Evolutionary conservation across 2,329 filamentous ascomycete genomes (phyloP).

Genomic region (Penicillium hesseltinei): DNA sequence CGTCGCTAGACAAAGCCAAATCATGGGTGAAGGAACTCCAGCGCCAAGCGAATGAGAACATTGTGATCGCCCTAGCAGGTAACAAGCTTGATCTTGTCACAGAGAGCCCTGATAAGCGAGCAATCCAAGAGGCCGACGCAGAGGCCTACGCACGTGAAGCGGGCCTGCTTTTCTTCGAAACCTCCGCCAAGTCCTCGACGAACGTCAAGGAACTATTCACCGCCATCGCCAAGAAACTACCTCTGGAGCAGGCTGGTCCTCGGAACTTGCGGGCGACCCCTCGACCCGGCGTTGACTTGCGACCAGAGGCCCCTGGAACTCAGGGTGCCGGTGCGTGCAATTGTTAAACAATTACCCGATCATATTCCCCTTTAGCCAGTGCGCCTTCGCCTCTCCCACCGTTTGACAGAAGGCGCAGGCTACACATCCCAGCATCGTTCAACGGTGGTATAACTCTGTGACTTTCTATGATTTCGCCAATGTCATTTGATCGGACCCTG

Average conservation of each 20-base stretch:
- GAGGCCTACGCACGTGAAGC: constrained; percentile 94
- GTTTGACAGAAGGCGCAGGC: not conserved
- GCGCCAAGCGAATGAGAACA: constrained; percentile 98
- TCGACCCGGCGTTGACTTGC: constrained; percentile 65
- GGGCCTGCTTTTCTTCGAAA: constrained; percentile 95
- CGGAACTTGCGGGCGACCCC: constrained; percentile 71
- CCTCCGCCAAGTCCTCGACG: constrained; percentile 93
- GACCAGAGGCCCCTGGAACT: constrained; percentile 60
- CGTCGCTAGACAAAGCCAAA: constrained; percentile 97
- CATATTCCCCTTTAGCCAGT: not conserved
- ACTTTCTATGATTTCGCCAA: constrained; percentile 12
- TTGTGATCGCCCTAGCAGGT: constrained; percentile 95
- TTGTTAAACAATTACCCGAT: constrained; percentile 50
- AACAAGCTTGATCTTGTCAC: constrained; percentile 97
- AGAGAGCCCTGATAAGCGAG: constrained; percentile 93
- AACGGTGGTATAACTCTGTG: constrained; percentile 10
- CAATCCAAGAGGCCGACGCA: constrained; percentile 82
- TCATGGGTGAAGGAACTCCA: constrained; percentile 99
- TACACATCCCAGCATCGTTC: not conserved
- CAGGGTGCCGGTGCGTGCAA: constrained; percentile 61
- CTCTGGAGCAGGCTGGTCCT: constrained; percentile 92
- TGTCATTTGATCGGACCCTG: constrained; percentile 1
- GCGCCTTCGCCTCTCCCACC: not conserved
- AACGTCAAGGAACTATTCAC: constrained; percentile 96
- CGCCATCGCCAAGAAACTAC: constrained; percentile 95